Percentiles rank a stretch among this genome's conserved stretches.
These are phyloP conservation scores for Cucurbita moschata DNA, from an alignment of 306 rosid species.

Conservation along the genomic window DNA sequence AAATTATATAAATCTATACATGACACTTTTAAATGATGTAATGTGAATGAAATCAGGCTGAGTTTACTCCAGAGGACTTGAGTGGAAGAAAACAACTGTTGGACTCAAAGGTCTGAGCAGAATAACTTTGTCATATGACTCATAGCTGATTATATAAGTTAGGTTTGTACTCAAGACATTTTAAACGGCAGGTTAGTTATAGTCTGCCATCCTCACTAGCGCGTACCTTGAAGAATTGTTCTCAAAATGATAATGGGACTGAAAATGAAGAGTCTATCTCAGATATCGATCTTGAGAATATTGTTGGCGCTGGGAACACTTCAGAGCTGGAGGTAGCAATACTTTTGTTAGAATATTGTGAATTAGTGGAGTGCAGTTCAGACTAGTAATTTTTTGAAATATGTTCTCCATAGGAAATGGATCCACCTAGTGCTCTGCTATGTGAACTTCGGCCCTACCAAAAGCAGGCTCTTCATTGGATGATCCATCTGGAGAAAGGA, in stretches of 20 bases:
- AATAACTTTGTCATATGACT: background rate
- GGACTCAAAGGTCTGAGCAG: slow-evolving; percentile 33
- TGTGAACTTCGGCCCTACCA: slow-evolving; percentile 86
- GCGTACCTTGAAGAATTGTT: slow-evolving; percentile 26
- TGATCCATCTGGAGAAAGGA: slow-evolving; percentile 80
- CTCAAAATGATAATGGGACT: slow-evolving; percentile 36
- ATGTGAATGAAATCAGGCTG: slow-evolving; percentile 35
- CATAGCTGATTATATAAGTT: background rate
- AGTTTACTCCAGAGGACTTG: slow-evolving; percentile 68
- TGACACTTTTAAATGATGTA: background rate
- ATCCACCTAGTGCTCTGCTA: slow-evolving; percentile 57
- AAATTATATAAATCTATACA: background rate
- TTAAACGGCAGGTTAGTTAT: slow-evolving; percentile 26
- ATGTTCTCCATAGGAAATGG: slow-evolving; percentile 59
- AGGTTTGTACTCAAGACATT: background rate
- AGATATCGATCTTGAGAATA: slow-evolving; percentile 61
- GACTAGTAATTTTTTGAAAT: slow-evolving; percentile 5
- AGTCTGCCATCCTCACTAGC: slow-evolving; percentile 32
- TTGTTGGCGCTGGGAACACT: slow-evolving; percentile 68
- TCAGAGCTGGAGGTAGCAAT: slow-evolving; percentile 69
- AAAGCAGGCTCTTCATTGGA: slow-evolving; percentile 87
- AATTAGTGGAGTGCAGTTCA: slow-evolving; percentile 7
- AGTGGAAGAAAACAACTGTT: slow-evolving; percentile 64
- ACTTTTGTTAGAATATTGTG: slow-evolving; percentile 9
- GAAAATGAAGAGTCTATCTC: slow-evolving; percentile 53